Conservation (phyloP, 208 protist genomes). For the Trypanosoma vivax region DNA sequence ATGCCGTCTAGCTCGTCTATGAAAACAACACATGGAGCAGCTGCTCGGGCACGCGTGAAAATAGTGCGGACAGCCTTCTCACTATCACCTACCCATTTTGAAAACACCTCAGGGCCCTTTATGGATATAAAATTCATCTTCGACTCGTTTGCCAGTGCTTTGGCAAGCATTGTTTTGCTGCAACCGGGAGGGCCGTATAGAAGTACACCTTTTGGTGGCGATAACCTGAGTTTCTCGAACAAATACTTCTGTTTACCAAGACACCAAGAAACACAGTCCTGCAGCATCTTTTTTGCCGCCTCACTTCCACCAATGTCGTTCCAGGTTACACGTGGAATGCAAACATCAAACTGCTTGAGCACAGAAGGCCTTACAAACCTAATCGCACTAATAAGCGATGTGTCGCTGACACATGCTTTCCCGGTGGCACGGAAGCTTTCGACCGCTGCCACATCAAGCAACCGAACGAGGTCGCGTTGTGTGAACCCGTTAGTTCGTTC, state of each 20-base stretch:
- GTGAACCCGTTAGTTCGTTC: conserved; percentile 46
- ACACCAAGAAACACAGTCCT: conserved; percentile 85
- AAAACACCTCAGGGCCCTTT: conserved; percentile 64
- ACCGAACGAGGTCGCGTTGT: conserved; percentile 41
- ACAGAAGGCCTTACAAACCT: conserved; percentile 46
- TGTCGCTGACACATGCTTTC: conserved; percentile 11
- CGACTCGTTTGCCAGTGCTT: conserved; percentile 83
- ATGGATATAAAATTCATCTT: conserved; percentile 90
- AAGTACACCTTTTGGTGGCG: conserved; percentile 87
- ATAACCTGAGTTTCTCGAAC: conserved; percentile 91
- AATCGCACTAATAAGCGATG: conserved; percentile 20
- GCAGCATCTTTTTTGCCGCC: conserved; percentile 83
- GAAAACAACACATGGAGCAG: conserved; percentile 91
- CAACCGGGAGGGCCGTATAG: conserved; percentile 94
- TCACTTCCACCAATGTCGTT: conserved; percentile 93
- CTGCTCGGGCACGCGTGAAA: conserved; percentile 78
- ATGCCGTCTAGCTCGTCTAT: conserved; percentile 92
- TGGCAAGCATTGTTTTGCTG: conserved; percentile 90
- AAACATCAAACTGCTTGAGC: conserved; percentile 57
- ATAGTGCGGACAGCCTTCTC: conserved; percentile 87
- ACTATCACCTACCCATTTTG: conserved; percentile 94
- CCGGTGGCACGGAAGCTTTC: conserved; percentile 23
- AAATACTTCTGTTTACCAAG: conserved; percentile 87
- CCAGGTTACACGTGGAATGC: conserved; percentile 89
- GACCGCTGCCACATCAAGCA: conserved; percentile 35